These are phyloP conservation scores for Sambucus nigra DNA, from an alignment of 129 eudicot genomes.

Conservation along the genomic window DNA sequence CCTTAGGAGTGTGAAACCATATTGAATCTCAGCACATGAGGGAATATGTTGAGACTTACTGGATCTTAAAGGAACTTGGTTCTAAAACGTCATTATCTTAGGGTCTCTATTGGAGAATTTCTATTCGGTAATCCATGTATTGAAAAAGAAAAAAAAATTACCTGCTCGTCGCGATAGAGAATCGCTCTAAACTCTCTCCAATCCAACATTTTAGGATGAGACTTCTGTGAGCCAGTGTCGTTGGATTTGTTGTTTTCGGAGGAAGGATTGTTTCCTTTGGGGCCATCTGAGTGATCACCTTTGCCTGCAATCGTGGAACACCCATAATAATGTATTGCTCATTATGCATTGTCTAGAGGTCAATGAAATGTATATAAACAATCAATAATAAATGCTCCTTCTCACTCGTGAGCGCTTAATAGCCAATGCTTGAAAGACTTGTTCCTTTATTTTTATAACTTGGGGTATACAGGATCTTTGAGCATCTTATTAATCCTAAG, in stretches of 20 bases:
- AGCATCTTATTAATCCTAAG: no score
- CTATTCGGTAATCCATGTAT: neutral
- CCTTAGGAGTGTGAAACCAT: neutral
- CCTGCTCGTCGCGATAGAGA: slow-evolving; percentile 59
- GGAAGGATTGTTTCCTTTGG: slow-evolving; percentile 47
- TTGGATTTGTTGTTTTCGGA: slow-evolving; percentile 46
- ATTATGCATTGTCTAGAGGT: neutral
- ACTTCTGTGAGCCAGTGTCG: slow-evolving; percentile 32
- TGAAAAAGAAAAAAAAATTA: slow-evolving; percentile 15
- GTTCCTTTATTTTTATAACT: no score
- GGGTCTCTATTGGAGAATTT: neutral
- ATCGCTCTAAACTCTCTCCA: slow-evolving; percentile 95
- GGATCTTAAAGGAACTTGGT: neutral
- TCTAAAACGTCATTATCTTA: neutral
- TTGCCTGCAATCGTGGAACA: slow-evolving; percentile 36
- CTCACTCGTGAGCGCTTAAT: neutral
- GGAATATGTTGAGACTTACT: neutral
- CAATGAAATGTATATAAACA: neutral
- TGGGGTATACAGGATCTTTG: no score
- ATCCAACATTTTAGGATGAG: slow-evolving; percentile 43
- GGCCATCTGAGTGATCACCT: slow-evolving; percentile 53
- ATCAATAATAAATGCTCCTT: neutral
- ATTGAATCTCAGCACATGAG: neutral
- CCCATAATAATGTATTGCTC: neutral
- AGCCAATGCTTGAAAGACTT: no score